A percentile compares a stretch with the other conserved stretches of the same genome.
Evolutionary conservation across 495 filamentous ascomycete genomes (phyloP).

Genomic region (Penicillium parvum): DNA sequence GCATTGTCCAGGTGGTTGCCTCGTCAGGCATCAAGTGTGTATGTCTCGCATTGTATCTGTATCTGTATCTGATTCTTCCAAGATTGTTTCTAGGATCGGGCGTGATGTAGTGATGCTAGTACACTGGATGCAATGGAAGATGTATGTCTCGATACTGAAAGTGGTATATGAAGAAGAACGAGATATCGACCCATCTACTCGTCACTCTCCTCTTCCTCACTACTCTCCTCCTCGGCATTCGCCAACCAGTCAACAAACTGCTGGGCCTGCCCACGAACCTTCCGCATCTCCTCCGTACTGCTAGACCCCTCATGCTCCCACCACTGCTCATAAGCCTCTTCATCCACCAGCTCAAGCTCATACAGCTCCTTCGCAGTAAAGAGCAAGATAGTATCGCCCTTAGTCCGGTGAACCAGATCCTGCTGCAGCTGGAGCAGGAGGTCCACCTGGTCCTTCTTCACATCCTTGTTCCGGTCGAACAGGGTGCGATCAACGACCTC

Average conservation of each 20-base stretch:
- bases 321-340: conserved; percentile 85
- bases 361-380: conserved; percentile 77
- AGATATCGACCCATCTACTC: conserved; percentile 45
- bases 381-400: conserved; percentile 64
- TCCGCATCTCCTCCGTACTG: conserved; percentile 60
- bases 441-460: conserved; percentile 76
- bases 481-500: conserved; percentile 55
- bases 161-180: conserved; percentile 8
- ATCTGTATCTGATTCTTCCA: no score
- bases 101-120: no score
- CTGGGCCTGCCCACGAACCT: conserved; percentile 65
- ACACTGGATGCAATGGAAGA: no score
- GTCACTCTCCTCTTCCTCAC: conserved; percentile 65
- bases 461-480: conserved; percentile 52
- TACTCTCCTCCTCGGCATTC: conserved; percentile 72
- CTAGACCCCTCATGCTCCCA: conserved; percentile 69
- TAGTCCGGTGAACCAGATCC: conserved; percentile 59
- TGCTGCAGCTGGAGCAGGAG: conserved; percentile 76
- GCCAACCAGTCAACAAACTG: conserved; percentile 84
- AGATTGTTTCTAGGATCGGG: no score
- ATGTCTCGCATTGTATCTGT: no score
- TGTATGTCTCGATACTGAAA: background rate
- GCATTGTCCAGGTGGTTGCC: no score
- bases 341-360: conserved; percentile 78
- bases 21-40: no score